Percentiles rank a stretch among this genome's conserved stretches.
Conservation (phyloP, 2,329 filamentous ascomycete species). For the Alternaria arborescens region DNA sequence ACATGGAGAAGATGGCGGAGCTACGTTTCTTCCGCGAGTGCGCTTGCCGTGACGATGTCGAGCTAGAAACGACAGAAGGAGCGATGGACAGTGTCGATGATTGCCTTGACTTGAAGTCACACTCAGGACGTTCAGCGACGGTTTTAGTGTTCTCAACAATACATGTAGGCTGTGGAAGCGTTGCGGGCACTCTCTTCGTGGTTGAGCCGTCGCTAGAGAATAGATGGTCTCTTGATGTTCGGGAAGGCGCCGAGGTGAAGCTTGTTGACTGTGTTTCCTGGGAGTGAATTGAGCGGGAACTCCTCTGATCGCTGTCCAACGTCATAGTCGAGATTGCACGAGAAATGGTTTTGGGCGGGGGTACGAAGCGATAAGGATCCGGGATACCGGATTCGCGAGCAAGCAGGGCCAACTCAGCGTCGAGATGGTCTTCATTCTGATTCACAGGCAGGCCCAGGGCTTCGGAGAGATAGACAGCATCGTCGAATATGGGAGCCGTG, state of each 20-base stretch:
- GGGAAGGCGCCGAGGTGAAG: slow-evolving; percentile 45
- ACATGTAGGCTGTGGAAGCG: slow-evolving; percentile 26
- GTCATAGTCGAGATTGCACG: slow-evolving; percentile 44
- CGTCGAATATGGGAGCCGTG: slow-evolving; percentile 47
- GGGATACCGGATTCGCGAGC: slow-evolving; percentile 45
- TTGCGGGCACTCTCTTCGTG: slow-evolving; percentile 25
- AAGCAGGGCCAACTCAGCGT: slow-evolving; percentile 37
- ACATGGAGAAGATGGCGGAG: slow-evolving; percentile 44
- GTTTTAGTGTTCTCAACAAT: slow-evolving; percentile 30
- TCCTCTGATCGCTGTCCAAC: slow-evolving; percentile 41
- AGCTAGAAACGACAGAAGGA: slow-evolving; percentile 33
- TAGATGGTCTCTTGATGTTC: slow-evolving; percentile 43
- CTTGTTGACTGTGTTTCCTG: slow-evolving; percentile 48
- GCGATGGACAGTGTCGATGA: slow-evolving; percentile 35
- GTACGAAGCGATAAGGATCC: slow-evolving; percentile 44
- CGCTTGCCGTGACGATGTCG: slow-evolving; percentile 28
- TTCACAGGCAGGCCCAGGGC: slow-evolving; percentile 36
- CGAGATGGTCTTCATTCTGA: slow-evolving; percentile 45
- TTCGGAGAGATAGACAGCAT: slow-evolving; percentile 43
- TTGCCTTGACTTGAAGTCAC: slow-evolving; percentile 28
- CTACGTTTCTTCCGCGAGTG: slow-evolving; percentile 38
- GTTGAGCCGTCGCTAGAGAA: slow-evolving; percentile 28
- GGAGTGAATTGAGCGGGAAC: slow-evolving; percentile 47
- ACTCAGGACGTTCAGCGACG: slow-evolving; percentile 26
- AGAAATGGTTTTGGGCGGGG: slow-evolving; percentile 32